Percentiles rank a stretch among this genome's conserved stretches.
Evolutionary conservation across 2,329 filamentous ascomycete species (phyloP).

Genomic region (Fusarium sp.): DNA sequence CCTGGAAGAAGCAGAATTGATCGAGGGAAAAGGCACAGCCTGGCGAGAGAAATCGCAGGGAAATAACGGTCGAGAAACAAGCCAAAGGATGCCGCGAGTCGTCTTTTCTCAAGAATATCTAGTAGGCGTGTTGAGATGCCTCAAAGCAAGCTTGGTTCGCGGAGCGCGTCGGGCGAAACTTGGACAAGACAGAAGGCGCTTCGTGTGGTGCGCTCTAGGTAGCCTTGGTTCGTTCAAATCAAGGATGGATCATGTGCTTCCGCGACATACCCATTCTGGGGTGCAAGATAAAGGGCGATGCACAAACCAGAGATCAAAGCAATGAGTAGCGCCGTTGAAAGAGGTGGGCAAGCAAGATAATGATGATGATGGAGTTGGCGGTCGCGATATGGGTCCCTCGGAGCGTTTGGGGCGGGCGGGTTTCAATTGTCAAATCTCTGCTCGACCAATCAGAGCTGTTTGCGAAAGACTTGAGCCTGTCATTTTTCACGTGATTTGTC

Average conservation of each 20-base stretch:
- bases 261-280: conserved; percentile 34
- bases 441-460: conserved; percentile 31
- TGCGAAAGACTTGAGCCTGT: background rate
- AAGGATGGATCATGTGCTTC: conserved; percentile 22
- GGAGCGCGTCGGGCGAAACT: conserved; percentile 26
- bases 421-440: conserved; percentile 40
- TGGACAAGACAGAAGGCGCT: conserved; percentile 13
- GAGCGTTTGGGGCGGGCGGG: conserved; percentile 38
- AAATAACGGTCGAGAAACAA: background rate
- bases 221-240: conserved; percentile 30
- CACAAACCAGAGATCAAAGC: conserved; percentile 20
- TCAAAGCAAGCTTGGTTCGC: conserved; percentile 18
- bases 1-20: conserved; percentile 4
- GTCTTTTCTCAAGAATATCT: conserved; percentile 26
- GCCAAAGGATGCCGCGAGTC: conserved; percentile 9
- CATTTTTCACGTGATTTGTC: conserved; percentile 41
- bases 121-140: conserved; percentile 26
- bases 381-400: conserved; percentile 39
- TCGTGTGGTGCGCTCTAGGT: background rate
- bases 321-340: conserved; percentile 17
- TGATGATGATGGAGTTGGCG: conserved; percentile 38
- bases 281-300: conserved; percentile 15
- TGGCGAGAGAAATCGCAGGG: conserved; percentile 10
- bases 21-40: conserved; percentile 27
- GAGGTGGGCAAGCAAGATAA: conserved; percentile 12